Base-by-base conservation (phyloP, 371 early-diverging fungal genomes). In the Aphelidium insulamus region DNA sequence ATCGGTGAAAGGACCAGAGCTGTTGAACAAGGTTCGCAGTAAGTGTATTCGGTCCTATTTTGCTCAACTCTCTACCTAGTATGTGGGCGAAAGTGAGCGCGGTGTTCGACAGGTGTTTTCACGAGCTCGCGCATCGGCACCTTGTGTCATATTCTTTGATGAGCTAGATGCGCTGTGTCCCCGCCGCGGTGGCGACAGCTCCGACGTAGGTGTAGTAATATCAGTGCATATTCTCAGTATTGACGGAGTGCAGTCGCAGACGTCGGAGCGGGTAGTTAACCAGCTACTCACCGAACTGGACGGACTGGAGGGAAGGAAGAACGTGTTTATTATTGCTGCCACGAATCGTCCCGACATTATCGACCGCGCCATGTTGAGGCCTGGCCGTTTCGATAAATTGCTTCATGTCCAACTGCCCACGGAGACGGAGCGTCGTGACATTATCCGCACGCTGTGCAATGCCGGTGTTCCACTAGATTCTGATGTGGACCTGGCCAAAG, bases 321-420 rank as follows among this genome's bases (percentile, higher is more conserved):
- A 72, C 26, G 91, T 98, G 0, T 94, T 77, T 61, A 77, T 97
- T 12, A 88, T 99, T 45, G 98, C 94, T 0, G 98, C 98, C 3
- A 98, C 98, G n/a, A 99, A 98, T 48, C 68, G 99, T 28, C 92
- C 98, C 28, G 85, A 98, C 46, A 81, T 92, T 55, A 87, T 99
- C 37, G 99, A 99, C 46, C 78, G 86, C 5, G 99, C 99, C 15
- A 70, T 99, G 63, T 59, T 98, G 22, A 72, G 99, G 26, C 97
- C 98, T 11, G 99, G 99, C n/a, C 76, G 99, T 39, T 55, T 99
- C 35, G 99, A 99, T 52, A 98, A 91, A 45, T 52, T 90, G 5
- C 62, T 98, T 11, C 91, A 94, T 49, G 94, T 99, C 1, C 87
- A 84, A 43, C 50, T 95, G 26, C 98, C 98, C 4, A 65, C 69